Evolutionary conservation across 2,329 filamentous ascomycete genomes (phyloP).

Genomic region (Botrytis byssoidea): DNA sequence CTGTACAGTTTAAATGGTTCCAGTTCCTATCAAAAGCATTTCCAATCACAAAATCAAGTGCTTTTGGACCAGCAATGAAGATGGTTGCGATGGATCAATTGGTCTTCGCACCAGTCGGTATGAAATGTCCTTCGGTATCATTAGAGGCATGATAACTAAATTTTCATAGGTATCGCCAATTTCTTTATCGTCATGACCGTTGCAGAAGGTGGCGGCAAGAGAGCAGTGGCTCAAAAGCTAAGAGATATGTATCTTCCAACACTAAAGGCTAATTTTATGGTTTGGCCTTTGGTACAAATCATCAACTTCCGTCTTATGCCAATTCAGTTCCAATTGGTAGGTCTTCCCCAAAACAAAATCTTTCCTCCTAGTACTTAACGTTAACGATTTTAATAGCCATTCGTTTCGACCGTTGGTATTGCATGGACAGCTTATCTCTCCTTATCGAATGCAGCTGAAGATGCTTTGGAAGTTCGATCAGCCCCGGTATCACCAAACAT

Average conservation of each 20-base stretch:
- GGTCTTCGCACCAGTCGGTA: conserved; percentile 85
- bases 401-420: conserved; percentile 93
- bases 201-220: conserved; percentile 83
- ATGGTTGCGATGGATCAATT: conserved; percentile 90
- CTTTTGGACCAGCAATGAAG: conserved; percentile 78
- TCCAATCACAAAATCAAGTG: conserved; percentile 75
- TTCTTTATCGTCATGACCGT: conserved; percentile 98
- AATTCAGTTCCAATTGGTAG: conserved; percentile 91
- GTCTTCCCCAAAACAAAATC: conserved; percentile 38
- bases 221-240: conserved; percentile 80
- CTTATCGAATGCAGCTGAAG: conserved; percentile 79
- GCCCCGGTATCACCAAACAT: conserved; percentile 39
- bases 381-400: conserved; percentile 59
- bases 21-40: conserved; percentile 78
- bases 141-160: conserved; percentile 14
- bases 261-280: conserved; percentile 89
- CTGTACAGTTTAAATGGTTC: conserved; percentile 95
- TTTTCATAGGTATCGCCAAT: conserved; percentile 61
- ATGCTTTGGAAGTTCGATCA: conserved; percentile 37
- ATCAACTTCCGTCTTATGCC: conserved; percentile 96
- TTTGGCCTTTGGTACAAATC: conserved; percentile 95
- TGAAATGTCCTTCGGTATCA: conserved; percentile 27
- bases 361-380: conserved; percentile 23
- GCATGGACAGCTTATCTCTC: conserved; percentile 97
- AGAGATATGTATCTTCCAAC: conserved; percentile 92